A percentile compares a stretch with the other conserved stretches of the same genome.
phyloP scores from a whole-genome alignment of 345 rosid species.

The Hibiscus syriacus region DNA sequence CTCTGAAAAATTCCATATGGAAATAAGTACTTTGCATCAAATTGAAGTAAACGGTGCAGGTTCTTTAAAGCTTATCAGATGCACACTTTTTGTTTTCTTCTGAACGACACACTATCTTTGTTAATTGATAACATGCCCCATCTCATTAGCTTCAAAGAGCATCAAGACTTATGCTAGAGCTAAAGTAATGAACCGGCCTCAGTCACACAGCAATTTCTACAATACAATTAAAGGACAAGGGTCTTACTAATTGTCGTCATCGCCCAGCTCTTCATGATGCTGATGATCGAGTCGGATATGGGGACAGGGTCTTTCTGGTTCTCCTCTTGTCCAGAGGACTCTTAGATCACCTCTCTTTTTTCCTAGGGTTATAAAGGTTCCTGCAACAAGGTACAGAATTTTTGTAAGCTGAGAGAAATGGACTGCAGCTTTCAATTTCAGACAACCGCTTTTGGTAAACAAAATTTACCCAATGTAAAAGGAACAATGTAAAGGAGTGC shows the following conservation, averaged over 20 bases:
- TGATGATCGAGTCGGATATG: conserved; percentile 42
- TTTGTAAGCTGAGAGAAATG: background rate
- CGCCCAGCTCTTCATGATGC: conserved; percentile 13
- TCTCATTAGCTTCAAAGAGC: background rate
- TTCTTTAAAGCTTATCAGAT: background rate
- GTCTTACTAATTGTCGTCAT: conserved; percentile 11
- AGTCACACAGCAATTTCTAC: conserved; percentile 12
- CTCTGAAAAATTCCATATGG: background rate
- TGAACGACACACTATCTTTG: background rate
- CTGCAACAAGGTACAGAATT: conserved; percentile 26
- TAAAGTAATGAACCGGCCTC: background rate
- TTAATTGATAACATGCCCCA: background rate
- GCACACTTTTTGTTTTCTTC: background rate
- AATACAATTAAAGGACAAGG: conserved; percentile 1
- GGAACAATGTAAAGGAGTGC: conserved; percentile 94
- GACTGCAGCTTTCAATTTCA: background rate
- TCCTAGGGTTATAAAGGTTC: conserved; percentile 65
- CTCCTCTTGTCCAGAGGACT: conserved; percentile 76
- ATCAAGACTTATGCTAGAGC: background rate
- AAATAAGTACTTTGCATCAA: background rate
- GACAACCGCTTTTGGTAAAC: background rate
- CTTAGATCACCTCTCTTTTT: conserved; percentile 65
- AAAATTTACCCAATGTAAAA: conserved; percentile 70
- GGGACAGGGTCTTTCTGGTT: conserved; percentile 69
- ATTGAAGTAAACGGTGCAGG: background rate